Conservation (phyloP, 352 stramenopile genomes). For the Phytophthora litchii region DNA sequence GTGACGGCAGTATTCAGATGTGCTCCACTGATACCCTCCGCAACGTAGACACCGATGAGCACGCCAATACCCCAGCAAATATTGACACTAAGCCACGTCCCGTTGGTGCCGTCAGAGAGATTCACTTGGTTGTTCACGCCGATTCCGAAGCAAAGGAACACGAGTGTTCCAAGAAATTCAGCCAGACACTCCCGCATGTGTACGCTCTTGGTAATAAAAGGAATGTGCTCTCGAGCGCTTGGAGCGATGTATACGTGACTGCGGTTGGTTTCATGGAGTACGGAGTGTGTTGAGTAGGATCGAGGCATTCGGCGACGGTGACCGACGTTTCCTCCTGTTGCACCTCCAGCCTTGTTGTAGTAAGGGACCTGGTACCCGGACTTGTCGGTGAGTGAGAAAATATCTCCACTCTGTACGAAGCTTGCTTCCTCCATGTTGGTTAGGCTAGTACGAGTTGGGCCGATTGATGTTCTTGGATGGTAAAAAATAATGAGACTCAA, state of each 20-base stretch:
- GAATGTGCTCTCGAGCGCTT: constrained; percentile 24
- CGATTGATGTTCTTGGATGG: neutral
- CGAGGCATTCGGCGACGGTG: constrained; percentile 20
- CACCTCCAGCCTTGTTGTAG: constrained; percentile 12
- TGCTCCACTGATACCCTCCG: constrained; percentile 48
- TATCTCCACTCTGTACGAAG: constrained; percentile 28
- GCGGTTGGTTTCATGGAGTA: constrained; percentile 37
- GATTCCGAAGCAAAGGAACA: constrained; percentile 56
- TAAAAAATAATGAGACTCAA: constrained; percentile 19
- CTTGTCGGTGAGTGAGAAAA: constrained; percentile 38
- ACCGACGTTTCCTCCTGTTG: neutral
- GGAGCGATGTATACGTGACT: constrained; percentile 15
- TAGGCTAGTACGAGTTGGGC: neutral
- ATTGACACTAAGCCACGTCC: constrained; percentile 68
- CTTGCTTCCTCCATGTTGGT: constrained; percentile 30
- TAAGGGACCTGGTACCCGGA: constrained; percentile 29
- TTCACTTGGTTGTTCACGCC: constrained; percentile 59
- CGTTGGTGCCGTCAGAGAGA: constrained; percentile 49
- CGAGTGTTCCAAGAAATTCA: constrained; percentile 57
- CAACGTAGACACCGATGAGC: constrained; percentile 51
- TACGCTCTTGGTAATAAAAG: constrained; percentile 36
- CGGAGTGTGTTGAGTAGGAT: constrained; percentile 18
- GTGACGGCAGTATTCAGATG: constrained; percentile 66
- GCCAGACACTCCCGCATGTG: constrained; percentile 58
- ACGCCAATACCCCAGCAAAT: constrained; percentile 36